Percentiles rank a stretch among this genome's conserved stretches.
Conservation (phyloP, 106 monocot species). For the Xerophyta viscosa region DNA sequence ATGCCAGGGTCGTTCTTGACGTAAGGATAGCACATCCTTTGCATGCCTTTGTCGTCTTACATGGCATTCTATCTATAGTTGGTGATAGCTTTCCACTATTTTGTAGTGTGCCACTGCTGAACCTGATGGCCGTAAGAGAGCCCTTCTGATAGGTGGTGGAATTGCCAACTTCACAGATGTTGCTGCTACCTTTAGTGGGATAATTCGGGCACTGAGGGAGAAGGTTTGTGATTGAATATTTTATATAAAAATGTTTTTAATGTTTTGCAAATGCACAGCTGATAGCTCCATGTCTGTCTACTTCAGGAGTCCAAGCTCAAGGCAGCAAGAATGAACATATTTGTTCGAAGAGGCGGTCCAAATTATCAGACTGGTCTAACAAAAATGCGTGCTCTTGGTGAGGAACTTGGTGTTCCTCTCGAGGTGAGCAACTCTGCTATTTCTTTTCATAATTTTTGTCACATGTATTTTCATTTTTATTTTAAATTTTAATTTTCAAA, state of each 20-base stretch:
- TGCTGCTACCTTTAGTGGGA: slow-evolving; percentile 24
- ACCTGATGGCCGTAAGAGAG: slow-evolving; percentile 24
- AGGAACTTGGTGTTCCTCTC: slow-evolving; percentile 12
- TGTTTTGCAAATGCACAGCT: neutral
- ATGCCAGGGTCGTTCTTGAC: slow-evolving; percentile 34
- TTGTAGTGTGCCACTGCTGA: slow-evolving; percentile 19
- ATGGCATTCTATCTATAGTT: too few relatives aligned
- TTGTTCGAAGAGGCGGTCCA: slow-evolving; percentile 17
- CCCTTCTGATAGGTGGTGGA: slow-evolving; percentile 22
- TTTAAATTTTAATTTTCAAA: neutral
- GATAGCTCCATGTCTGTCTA: neutral
- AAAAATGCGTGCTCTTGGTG: slow-evolving; percentile 17
- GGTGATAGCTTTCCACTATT: too few relatives aligned
- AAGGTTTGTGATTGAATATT: slow-evolving; percentile 7
- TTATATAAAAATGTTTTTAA: neutral
- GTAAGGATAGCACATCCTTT: slow-evolving; percentile 4
- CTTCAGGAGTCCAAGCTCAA: slow-evolving; percentile 12
- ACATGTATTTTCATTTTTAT: neutral
- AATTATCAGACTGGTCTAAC: slow-evolving; percentile 14
- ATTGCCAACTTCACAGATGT: slow-evolving; percentile 31
- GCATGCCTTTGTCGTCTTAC: too few relatives aligned
- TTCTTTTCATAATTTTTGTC: neutral
- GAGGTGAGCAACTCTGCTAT: slow-evolving; percentile 1
- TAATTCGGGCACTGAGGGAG: slow-evolving; percentile 15
- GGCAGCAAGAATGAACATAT: slow-evolving; percentile 13